Percentiles rank a stretch among this genome's conserved stretches.
These are phyloP conservation scores for Sambucus nigra DNA, from an alignment of 129 eudicot species.

Conservation along the genomic window DNA sequence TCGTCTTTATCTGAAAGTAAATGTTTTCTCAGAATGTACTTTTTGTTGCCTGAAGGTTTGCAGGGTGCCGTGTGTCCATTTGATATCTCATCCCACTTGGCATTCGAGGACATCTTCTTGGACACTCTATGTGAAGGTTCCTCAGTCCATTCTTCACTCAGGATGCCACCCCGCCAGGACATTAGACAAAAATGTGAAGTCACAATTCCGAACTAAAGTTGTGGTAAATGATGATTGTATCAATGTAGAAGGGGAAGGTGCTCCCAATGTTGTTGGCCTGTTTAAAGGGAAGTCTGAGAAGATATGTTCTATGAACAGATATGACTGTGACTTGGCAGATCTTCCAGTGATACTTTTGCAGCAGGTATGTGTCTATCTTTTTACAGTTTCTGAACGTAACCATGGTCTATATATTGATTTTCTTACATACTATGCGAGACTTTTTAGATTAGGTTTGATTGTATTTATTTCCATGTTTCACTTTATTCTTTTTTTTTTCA, in stretches of 20 bases:
- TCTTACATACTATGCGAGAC: too few relatives aligned
- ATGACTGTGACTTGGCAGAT: conserved; percentile 70
- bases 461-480: too few relatives aligned
- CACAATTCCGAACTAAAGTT: conserved; percentile 63
- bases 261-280: conserved; percentile 73
- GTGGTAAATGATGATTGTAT: conserved; percentile 87
- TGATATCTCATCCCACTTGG: conserved; percentile 83
- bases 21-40: background rate
- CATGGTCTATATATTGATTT: background rate
- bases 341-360: conserved; percentile 73
- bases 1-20: background rate
- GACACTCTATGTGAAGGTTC: conserved; percentile 67
- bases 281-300: conserved; percentile 66
- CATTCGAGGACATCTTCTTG: conserved; percentile 80
- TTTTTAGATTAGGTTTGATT: too few relatives aligned
- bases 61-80: conserved; percentile 58
- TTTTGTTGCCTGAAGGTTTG: conserved; percentile 36
- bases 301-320: conserved; percentile 44
- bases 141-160: conserved; percentile 56
- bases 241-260: conserved; percentile 82
- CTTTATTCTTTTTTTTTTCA: too few relatives aligned
- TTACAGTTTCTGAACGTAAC: background rate
- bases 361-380: conserved; percentile 40
- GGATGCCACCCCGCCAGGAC: conserved; percentile 25
- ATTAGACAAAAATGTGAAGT: conserved; percentile 27